Base-by-base conservation (phyloP, 2,329 filamentous ascomycete species). In the Westerdykella aurantiaca region DNA sequence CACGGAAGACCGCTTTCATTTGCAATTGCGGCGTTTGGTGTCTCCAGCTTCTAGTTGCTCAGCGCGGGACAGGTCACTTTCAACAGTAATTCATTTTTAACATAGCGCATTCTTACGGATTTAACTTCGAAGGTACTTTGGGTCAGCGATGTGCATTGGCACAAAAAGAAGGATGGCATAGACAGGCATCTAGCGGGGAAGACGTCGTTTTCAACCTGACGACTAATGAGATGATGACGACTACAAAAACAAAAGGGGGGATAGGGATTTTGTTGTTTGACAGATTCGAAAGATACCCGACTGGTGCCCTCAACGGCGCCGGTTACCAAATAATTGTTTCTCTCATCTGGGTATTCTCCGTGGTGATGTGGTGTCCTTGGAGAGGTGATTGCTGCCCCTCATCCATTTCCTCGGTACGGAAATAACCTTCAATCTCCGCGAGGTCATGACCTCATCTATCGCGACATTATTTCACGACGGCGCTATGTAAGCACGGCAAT, bases 131-230 rank as follows among this genome's bases (percentile, higher is more conserved):
- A 11, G 33, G 29, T 23, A 14, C 29, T 10, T 9, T 38, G 22
- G 18, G 14, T 38, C 34, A 23, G 34, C 42, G 45, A 49, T 41
- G 39, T 54, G 60, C 60, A 59, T 61, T 43, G 53, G 17, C n/a
- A 35, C 33, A 18, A 35, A 35, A 18, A 35, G 17, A 35, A 3
- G 5, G 17, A 35, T 16, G 13, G 33, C 25, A 29, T 29, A 29
- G 25, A 29, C 25, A 29, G 25, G 25, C 25, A 29, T 29, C 18
- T 21, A 21, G 3, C 7, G 25, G 25, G 52, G 53, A 55, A 60
- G 62, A 63, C 61, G 63, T 67, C 64, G 50, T 35, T 56, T 67
- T 67, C 64, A 67, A 66, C 64, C 62, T 58, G 60, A 67, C 64
- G 63, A 58, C 63, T 60, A 49, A 62, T 48, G 53, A 60, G 50